Percentiles rank a stretch among this genome's conserved stretches.
Conservation (phyloP, 352 stramenopile species). For the Aphanomyces astaci region DNA sequence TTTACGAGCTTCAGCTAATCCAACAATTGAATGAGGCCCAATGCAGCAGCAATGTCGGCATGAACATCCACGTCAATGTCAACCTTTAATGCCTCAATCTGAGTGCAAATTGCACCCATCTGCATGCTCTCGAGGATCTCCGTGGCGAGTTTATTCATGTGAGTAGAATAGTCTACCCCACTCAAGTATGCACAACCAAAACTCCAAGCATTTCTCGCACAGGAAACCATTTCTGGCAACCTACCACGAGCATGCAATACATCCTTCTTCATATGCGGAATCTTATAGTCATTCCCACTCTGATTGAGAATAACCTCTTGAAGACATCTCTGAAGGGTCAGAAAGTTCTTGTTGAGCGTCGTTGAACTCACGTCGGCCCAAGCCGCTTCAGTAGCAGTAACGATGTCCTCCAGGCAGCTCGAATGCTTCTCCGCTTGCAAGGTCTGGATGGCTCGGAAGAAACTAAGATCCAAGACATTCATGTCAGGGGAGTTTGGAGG, state of each 20-base stretch:
- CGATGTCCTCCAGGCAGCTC: background rate
- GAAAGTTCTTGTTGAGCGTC: background rate
- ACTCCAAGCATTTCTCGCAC: no score
- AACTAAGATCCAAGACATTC: conserved; percentile 30
- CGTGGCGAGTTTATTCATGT: no score
- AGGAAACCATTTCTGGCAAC: no score
- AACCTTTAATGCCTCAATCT: background rate
- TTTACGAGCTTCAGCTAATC: background rate
- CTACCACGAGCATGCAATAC: no score
- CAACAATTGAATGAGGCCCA: background rate
- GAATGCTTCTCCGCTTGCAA: conserved; percentile 16
- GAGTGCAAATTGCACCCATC: background rate
- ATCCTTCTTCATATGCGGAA: no score
- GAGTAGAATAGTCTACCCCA: no score
- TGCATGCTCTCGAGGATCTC: background rate
- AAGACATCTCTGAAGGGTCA: background rate
- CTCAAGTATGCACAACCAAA: no score
- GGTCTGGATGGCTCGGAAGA: conserved; percentile 28
- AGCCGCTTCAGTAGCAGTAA: background rate
- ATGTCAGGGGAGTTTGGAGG: conserved; percentile 29
- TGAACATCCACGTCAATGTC: background rate
- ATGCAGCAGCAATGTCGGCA: background rate
- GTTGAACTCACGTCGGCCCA: background rate
- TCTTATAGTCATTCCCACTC: background rate
- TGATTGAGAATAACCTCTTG: background rate